A percentile compares a stretch with the other conserved stretches of the same genome.
Conservation (phyloP, 1,284 basidiomycete genomes). For the Ustilago sp. region DNA sequence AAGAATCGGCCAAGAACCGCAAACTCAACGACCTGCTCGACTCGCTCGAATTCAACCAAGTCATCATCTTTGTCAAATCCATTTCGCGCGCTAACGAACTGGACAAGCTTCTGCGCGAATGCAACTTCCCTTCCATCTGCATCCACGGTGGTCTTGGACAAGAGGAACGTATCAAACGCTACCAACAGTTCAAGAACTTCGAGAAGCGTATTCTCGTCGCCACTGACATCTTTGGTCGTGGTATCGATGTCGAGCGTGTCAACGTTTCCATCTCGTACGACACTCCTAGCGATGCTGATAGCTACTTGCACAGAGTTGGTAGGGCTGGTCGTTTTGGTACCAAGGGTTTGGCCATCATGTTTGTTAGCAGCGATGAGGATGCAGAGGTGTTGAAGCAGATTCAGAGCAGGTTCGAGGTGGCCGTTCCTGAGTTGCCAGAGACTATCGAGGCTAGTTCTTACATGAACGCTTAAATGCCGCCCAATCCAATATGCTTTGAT, state of each 20-base stretch:
- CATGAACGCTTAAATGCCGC: constrained; percentile 63
- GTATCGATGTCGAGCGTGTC: constrained; percentile 69
- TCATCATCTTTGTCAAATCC: constrained; percentile 99
- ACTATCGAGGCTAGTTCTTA: constrained; percentile 80
- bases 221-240: constrained; percentile 69
- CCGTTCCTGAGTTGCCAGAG: constrained; percentile 90
- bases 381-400: constrained; percentile 92
- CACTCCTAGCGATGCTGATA: constrained; percentile 94
- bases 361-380: constrained; percentile 90
- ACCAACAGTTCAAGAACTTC: constrained; percentile 98
- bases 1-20: constrained; percentile 95
- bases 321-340: constrained; percentile 99
- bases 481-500: background rate
- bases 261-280: constrained; percentile 74
- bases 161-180: constrained; percentile 96
- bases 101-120: constrained; percentile 94
- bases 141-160: constrained; percentile 95
- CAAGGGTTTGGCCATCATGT: constrained; percentile 98
- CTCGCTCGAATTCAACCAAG: constrained; percentile 98
- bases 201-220: constrained; percentile 84
- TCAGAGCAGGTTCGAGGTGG: constrained; percentile 91
- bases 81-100: constrained; percentile 95
- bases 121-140: constrained; percentile 97
- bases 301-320: constrained; percentile 97
- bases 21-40: constrained; percentile 97